Evolutionary conservation across 2,329 filamentous ascomycete species (phyloP), one percentile per base, ranked within the genome.

Genomic region (Diaporthe vexans): DNA sequence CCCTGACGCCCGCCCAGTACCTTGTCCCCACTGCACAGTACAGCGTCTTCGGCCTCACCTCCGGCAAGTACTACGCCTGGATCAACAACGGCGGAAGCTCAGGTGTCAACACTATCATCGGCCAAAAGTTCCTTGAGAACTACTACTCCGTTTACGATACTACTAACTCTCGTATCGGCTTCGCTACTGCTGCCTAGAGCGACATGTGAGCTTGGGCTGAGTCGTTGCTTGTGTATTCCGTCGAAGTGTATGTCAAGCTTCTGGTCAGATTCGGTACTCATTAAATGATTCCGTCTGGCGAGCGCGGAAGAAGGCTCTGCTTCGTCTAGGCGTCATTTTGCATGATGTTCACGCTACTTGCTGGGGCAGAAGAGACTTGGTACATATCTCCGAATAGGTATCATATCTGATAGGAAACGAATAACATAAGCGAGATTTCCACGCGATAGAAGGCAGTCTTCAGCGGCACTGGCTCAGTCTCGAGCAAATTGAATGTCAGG

Each of bases 41-140:
- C 71, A 72, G 61, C 59, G 29, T 56, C 72, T 80, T 75, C 61
- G 77, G 77, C 33, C 75, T 81, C 4, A 72, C 52, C 43, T 75
- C 75, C 19, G 68, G 78, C 77, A 81, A 80, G 69, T 80, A 79
- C 77, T 81, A 81, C 54, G 75, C 79, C 37, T 80, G 78, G 79
- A 80, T 81, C 61, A 77, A 76, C 75, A 56, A 80, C 58, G 78
- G 79, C 54, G 79, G 79, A 29, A 77, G 70, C 71, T 77, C 76
- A n/a, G 78, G 76, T 57, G 77, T 80, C 52, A 79, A 79, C 69
- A 78, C 76, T 24, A 79, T 81, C 51, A 79, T 81, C 65, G 79
- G 79, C 40, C 79, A 80, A 56, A 81, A 81, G 78, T 81, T 81
- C 76, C 74, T 81, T 46, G 79, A 81, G 75, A 77, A 80, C 71